phyloP scores from a whole-genome alignment of 2,329 filamentous ascomycete genomes.

The Periconia sp. region DNA sequence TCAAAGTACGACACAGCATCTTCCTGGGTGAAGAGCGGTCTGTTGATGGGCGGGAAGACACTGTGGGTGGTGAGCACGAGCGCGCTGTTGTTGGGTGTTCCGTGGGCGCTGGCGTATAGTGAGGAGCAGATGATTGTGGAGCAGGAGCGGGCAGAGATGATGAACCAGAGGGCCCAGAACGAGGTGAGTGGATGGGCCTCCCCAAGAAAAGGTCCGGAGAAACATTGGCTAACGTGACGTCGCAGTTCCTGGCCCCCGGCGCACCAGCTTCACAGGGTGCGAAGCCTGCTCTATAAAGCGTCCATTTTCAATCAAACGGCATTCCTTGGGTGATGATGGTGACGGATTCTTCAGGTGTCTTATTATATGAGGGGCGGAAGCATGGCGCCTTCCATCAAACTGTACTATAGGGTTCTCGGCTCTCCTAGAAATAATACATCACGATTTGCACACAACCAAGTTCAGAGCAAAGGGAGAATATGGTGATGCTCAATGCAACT shows the following conservation, averaged over 20 bases:
- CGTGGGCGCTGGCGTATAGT: slow-evolving; percentile 88
- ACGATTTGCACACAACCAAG: slow-evolving; percentile 12
- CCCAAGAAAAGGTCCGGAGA: neutral
- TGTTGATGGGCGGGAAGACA: slow-evolving; percentile 80
- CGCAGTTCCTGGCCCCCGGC: slow-evolving; percentile 43
- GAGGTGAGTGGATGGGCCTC: slow-evolving; percentile 61
- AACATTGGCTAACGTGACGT: slow-evolving; percentile 15
- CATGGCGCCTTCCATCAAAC: neutral
- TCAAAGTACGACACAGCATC: slow-evolving; percentile 57
- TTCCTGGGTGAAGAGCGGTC: slow-evolving; percentile 63
- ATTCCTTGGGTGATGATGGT: neutral
- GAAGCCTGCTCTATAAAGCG: slow-evolving; percentile 42
- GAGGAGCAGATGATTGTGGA: slow-evolving; percentile 97
- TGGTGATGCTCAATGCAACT: slow-evolving; percentile 33
- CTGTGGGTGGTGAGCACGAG: slow-evolving; percentile 92
- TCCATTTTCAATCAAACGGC: too few relatives aligned
- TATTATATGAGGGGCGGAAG: slow-evolving; percentile 20
- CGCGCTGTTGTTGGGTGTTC: slow-evolving; percentile 86
- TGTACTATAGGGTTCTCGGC: slow-evolving; percentile 12
- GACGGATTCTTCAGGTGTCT: slow-evolving; percentile 27
- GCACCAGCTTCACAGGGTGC: slow-evolving; percentile 33
- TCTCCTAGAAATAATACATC: slow-evolving; percentile 12
- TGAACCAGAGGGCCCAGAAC: slow-evolving; percentile 83
- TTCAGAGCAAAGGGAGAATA: slow-evolving; percentile 12
- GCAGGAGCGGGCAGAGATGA: slow-evolving; percentile 97